phyloP scores from a whole-genome alignment of 768 basidiomycete species.

The Boletus bicolor region DNA sequence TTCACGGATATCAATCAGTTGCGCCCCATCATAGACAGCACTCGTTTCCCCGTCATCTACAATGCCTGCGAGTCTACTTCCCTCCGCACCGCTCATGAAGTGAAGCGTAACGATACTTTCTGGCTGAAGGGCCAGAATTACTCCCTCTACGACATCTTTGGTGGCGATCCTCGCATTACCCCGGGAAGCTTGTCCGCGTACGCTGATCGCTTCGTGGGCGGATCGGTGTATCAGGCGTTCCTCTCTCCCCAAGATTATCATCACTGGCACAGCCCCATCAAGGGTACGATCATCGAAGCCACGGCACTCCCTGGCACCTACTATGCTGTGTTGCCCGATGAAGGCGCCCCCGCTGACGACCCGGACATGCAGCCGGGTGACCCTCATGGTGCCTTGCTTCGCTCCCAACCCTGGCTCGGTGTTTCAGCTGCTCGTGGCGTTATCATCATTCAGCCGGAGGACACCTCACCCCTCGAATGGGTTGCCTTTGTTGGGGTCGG shows the following conservation, averaged over 20 bases:
- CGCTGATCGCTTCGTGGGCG: constrained; percentile 35
- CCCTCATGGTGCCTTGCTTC: background rate
- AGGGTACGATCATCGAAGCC: background rate
- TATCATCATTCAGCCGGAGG: constrained; percentile 48
- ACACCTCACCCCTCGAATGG: constrained; percentile 45
- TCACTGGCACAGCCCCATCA: background rate
- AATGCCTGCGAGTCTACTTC: no score
- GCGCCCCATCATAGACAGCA: no score
- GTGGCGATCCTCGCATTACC: no score
- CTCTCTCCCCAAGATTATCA: background rate
- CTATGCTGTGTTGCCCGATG: constrained; percentile 14
- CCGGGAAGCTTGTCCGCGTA: background rate
- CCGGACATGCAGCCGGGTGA: constrained; percentile 2
- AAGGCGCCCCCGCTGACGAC: background rate
- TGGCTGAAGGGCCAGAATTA: no score
- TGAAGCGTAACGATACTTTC: no score
- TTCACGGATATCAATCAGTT: constrained; percentile 20
- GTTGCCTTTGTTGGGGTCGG: constrained; percentile 45
- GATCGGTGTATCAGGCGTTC: no score
- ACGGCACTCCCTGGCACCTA: constrained; percentile 2
- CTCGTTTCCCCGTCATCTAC: no score
- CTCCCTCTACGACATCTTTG: no score
- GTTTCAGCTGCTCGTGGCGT: constrained; percentile 47
- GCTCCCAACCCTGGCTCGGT: constrained; percentile 42
- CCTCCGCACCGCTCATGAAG: no score